Evolutionary conservation across 169 alveolate species (phyloP), one percentile per base, ranked within the genome.

Genomic region (Ichthyophthirius multifiliis): DNA sequence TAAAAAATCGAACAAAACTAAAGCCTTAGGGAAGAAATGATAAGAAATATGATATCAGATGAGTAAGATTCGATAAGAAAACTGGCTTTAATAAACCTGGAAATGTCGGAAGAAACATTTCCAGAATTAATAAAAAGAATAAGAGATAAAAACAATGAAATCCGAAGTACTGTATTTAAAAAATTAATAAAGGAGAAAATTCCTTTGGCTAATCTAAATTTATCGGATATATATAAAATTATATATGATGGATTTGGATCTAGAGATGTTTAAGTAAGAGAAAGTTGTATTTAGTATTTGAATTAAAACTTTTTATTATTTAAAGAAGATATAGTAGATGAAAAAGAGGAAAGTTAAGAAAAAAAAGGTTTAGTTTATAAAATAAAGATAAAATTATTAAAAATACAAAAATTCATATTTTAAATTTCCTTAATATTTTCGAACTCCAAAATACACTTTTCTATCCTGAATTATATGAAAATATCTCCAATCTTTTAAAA

Each of bases 191-290:
- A 67, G 41, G 77, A 67, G 18, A 27, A 67, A 39, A 41, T 67
- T 13, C 46, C 46, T 37, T 32, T 67, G n/a, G 77, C 63, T 34
- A 67, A 39, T 44, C 7, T 67, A n/a, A 23, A 34, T 39, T 41
- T 37, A 39, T 67, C 39, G 4, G 77, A 67, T 67, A 39, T 67
- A 20, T 67, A 67, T 67, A 67, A 67, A 35, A 47, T 67, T 67
- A 39, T 67, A 3, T 67, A 67, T 39, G 77, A 67, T 39, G 77
- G 77, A 0, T 67, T 67, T 18, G 77, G 77, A n/a, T 34, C 77
- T 4, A 67, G 77, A 67, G 77, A 67, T 35, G 35, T 32, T 4
- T 13, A 35, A 15, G 77, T 67, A 2, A 41, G 62, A 35, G 77
- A 67, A 18, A 62, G 35, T 6, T 67, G 77, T 31, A 41, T 39